Base-by-base conservation (phyloP, 768 basidiomycete species). In the Russula foetens region DNA sequence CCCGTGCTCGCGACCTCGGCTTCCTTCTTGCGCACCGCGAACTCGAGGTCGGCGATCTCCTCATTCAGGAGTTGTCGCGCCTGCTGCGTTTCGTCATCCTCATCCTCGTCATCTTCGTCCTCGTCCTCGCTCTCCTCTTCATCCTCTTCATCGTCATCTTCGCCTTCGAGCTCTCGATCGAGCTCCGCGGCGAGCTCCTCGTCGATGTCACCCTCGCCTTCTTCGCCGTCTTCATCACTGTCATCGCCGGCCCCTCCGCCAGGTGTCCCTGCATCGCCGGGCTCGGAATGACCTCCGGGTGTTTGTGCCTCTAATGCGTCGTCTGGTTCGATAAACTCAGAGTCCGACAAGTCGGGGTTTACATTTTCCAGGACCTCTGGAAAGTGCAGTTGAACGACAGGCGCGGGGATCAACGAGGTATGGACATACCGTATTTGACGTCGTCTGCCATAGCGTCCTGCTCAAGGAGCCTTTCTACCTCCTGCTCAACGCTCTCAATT, bases 401-500 rank as follows among this genome's bases (percentile, higher is more conserved):
- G 39, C 24, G 24, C 46, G 53, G 17, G 33, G 14, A 3, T 12
- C 35, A 11, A 35, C 35, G 14, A 35, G 35, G 35, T 35, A 14
- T 21, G 41, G 46, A 58, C 53, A 9, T 69, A 86, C 92, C 89
- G 64, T 85, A 93, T 75, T 86, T 84, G 56, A 91, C 86, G 60
- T 90, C 82, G 0, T 79, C 70, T 2, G 93, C 90, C 43, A 84
- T 69, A 1, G 85, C 79, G 71, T 96, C 93, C 66, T 88, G 85
- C 59, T 88, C 87, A 21, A 96, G 73, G 21, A 97, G 72, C 56
- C 92, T 78, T 70, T 96, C 94, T 9, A 97, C 93, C 68, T 93
- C 92, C 71, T 92, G 84, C 71, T 97, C 93, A 7, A 95, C 92
- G 39, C 87, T 93, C 75, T 97, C 93, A 65, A 97, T 97, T 4